Evolutionary conservation across 345 rosid genomes (phyloP).

Genomic region (Stellera chamaejasme): DNA sequence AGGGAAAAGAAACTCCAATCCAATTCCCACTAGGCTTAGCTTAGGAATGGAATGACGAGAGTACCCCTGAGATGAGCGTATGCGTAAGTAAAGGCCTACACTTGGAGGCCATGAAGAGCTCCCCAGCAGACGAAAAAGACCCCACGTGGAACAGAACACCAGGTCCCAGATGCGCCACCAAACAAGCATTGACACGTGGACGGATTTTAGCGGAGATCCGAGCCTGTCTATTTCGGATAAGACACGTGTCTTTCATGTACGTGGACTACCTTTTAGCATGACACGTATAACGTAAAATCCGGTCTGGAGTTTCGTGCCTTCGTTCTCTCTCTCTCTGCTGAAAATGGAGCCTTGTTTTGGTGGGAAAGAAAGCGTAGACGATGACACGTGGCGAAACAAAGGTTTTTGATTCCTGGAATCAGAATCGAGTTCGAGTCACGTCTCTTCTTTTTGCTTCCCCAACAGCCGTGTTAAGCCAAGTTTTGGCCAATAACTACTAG

Average conservation of each 20-base stretch:
- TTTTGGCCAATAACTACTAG: too few species aligned
- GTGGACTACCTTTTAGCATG: background rate
- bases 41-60: background rate
- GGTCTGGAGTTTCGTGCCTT: too few species aligned
- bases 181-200: constrained; percentile 19
- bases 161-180: constrained; percentile 26
- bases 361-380: background rate
- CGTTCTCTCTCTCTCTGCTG: too few species aligned
- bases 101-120: constrained; percentile 30
- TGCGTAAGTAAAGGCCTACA: too few species aligned
- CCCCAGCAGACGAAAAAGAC: background rate
- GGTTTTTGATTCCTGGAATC: too few species aligned
- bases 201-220: constrained; percentile 4
- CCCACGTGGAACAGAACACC: constrained; percentile 22
- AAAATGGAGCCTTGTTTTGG: too few species aligned
- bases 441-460: background rate
- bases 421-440: background rate
- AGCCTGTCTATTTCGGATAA: constrained; percentile 7
- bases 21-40: background rate
- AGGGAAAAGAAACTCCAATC: background rate
- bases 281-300: constrained; percentile 10
- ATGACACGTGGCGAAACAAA: constrained; percentile 3
- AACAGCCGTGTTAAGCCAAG: too few species aligned
- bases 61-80: background rate
- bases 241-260: constrained; percentile 20